These are phyloP conservation scores for Colletotrichum siamense DNA, from an alignment of 2,329 filamentous ascomycete species.

Conservation along the genomic window DNA sequence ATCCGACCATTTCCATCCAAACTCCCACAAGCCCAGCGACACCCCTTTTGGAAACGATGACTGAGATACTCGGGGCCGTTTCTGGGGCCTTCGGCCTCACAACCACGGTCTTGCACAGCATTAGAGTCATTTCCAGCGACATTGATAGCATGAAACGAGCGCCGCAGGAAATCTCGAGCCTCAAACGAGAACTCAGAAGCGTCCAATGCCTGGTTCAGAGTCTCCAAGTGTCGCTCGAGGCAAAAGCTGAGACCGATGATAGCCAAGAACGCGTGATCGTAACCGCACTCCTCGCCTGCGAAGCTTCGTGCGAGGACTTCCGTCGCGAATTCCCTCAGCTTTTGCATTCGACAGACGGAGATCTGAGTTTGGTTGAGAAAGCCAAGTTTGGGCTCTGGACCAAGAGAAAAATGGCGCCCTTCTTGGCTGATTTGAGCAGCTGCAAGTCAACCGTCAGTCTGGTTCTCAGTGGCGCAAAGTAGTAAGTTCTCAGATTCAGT, in stretches of 20 bases:
- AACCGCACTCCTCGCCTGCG: not conserved
- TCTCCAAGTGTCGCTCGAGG: not conserved
- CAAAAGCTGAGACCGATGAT: not conserved
- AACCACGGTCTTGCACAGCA: not conserved
- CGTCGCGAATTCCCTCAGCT: not conserved
- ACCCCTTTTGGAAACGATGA: not conserved
- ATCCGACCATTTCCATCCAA: not conserved
- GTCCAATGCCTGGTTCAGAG: not conserved
- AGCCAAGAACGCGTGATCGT: not conserved
- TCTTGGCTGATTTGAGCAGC: not conserved
- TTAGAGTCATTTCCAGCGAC: not conserved
- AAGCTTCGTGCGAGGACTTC: not conserved
- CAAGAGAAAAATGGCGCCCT: not conserved
- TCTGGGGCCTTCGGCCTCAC: not conserved
- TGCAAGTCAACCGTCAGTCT: not conserved
- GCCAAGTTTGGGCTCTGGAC: not conserved
- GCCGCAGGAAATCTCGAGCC: not conserved
- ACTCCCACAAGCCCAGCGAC: not conserved
- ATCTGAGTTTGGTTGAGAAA: not conserved
- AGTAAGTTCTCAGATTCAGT: not conserved
- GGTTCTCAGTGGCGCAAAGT: not conserved
- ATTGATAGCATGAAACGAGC: not conserved
- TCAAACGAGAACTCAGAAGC: not conserved
- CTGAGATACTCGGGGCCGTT: not conserved
- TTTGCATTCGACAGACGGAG: not conserved